Evolutionary conservation across 2,329 filamentous ascomycete species (phyloP).

Genomic region (Penicillium sp.): DNA sequence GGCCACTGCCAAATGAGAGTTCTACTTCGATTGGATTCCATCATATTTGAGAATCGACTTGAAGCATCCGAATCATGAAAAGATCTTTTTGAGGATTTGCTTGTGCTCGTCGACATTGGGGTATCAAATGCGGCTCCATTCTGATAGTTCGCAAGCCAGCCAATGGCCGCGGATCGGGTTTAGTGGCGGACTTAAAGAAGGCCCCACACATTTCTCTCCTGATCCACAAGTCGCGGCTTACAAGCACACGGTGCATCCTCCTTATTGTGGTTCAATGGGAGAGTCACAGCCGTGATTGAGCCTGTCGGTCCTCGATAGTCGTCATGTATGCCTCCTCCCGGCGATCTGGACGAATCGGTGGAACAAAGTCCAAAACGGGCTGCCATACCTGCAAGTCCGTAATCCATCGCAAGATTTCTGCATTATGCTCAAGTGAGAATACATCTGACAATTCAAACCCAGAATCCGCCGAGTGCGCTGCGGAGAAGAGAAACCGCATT

Average conservation of each 20-base stretch:
- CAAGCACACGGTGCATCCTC: neutral
- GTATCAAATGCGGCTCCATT: neutral
- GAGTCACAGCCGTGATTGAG: neutral
- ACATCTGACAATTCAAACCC: neutral
- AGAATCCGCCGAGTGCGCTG: slow-evolving; percentile 27
- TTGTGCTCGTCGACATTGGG: neutral
- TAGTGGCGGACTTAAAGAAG: slow-evolving; percentile 2
- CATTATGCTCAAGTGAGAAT: neutral
- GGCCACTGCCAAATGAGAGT: no score
- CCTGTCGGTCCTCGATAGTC: neutral
- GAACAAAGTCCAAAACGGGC: slow-evolving; percentile 30
- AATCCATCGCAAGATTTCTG: neutral
- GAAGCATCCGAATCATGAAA: no score
- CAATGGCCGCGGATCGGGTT: slow-evolving; percentile 1
- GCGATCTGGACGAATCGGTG: slow-evolving; percentile 22
- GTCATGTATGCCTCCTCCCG: slow-evolving; percentile 9
- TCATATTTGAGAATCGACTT: no score
- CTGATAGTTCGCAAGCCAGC: neutral
- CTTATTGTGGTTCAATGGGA: neutral
- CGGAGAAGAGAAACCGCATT: slow-evolving; percentile 29
- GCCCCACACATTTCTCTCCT: neutral
- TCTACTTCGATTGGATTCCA: no score
- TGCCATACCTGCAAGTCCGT: slow-evolving; percentile 35
- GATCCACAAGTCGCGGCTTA: neutral
- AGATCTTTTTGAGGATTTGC: no score